Conservation (phyloP, 352 stramenopile genomes). For the Globisporangium sylvaticum region DNA sequence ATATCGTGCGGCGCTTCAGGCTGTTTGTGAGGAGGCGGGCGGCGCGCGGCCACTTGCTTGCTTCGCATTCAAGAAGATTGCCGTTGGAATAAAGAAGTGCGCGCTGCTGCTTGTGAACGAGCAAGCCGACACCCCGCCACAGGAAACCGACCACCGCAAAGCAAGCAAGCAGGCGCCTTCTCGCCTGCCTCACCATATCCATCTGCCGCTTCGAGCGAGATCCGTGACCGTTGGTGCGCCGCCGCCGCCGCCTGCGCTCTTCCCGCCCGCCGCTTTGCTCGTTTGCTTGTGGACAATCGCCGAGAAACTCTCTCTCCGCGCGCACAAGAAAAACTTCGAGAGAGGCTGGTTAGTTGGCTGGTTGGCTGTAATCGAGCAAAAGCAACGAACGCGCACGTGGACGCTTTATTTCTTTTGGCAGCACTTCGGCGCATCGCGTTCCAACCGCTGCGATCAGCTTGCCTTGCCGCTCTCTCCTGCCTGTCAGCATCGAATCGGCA, state of each 20-base stretch:
- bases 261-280: background rate
- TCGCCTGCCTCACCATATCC: background rate
- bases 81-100: background rate
- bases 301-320: slow-evolving; percentile 4
- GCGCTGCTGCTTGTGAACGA: background rate
- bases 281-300: background rate
- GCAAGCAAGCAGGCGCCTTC: background rate
- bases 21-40: background rate
- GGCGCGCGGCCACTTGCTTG: background rate
- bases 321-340: background rate
- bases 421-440: slow-evolving; percentile 4
- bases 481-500: no score
- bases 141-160: background rate
- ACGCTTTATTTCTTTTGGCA: background rate
- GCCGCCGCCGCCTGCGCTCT: background rate
- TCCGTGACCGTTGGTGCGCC: background rate
- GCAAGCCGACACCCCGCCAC: background rate
- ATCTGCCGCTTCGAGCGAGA: background rate
- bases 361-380: background rate
- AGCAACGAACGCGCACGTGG: slow-evolving; percentile 5
- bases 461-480: no score
- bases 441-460: background rate
- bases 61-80: slow-evolving; percentile 7
- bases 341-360: background rate
- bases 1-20: slow-evolving; percentile 6